phyloP scores from a whole-genome alignment of 1,284 basidiomycete genomes.

The Phlebopus sp. region DNA sequence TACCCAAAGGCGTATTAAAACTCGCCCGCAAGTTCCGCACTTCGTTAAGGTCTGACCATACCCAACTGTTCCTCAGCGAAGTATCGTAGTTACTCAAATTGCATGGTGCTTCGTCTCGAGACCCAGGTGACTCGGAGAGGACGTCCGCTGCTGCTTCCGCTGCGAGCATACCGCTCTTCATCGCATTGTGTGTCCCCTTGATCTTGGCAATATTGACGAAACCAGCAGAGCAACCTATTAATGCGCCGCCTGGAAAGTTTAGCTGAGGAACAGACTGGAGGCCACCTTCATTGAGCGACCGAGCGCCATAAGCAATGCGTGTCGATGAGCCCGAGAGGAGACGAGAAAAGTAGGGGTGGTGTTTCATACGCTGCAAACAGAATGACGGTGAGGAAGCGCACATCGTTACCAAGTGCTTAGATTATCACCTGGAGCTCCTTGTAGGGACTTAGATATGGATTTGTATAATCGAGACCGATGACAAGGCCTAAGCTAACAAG shows the following conservation, averaged over 20 bases:
- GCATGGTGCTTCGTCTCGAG: slow-evolving; percentile 31
- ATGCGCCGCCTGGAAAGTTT: slow-evolving; percentile 92
- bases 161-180: slow-evolving; percentile 98
- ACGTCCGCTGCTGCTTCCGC: slow-evolving; percentile 84
- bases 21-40: slow-evolving; percentile 92
- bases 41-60: slow-evolving; percentile 86
- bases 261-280: slow-evolving; percentile 91
- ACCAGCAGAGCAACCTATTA: slow-evolving; percentile 94
- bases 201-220: slow-evolving; percentile 98
- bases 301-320: slow-evolving; percentile 88
- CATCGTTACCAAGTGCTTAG: background rate
- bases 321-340: slow-evolving; percentile 75
- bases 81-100: slow-evolving; percentile 82
- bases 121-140: slow-evolving; percentile 35
- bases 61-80: slow-evolving; percentile 80
- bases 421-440: slow-evolving; percentile 81
- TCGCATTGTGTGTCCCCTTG: slow-evolving; percentile 99
- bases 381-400: slow-evolving; percentile 6
- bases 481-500: slow-evolving; percentile 92
- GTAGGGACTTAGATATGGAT: slow-evolving; percentile 93
- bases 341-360: slow-evolving; percentile 88
- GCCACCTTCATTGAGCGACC: slow-evolving; percentile 93
- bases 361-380: slow-evolving; percentile 83
- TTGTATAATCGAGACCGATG: slow-evolving; percentile 91
- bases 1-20: slow-evolving; percentile 83